Evolutionary conservation across 2,329 filamentous ascomycete genomes (phyloP).

Genomic region (Dactylonectria macrodidyma): DNA sequence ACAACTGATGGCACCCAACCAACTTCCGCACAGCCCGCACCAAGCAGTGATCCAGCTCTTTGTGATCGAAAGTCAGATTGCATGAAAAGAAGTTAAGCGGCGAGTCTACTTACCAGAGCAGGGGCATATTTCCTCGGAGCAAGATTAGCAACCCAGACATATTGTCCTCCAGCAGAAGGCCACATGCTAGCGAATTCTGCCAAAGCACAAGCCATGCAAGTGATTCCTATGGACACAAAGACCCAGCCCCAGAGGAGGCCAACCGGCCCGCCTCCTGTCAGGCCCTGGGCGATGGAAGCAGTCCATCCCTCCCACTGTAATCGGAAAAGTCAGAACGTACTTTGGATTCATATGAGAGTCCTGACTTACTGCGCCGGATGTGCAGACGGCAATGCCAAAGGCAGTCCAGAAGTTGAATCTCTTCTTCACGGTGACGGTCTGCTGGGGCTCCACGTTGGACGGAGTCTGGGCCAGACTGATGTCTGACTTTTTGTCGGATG

Average conservation of each 20-base stretch:
- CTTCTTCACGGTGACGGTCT: slow-evolving; percentile 1
- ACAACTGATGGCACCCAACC: slow-evolving; percentile 10
- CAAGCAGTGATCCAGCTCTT: slow-evolving; percentile 14
- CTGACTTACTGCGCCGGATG: slow-evolving; percentile 7
- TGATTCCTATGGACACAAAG: slow-evolving; percentile 14
- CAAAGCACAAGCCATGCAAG: slow-evolving; percentile 10
- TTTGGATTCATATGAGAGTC: neutral
- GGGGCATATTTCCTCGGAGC: slow-evolving; percentile 9
- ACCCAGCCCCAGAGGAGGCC: slow-evolving; percentile 19
- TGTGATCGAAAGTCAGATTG: neutral
- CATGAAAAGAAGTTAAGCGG: too few species aligned
- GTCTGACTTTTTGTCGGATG: slow-evolving; percentile 12
- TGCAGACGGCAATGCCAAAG: slow-evolving; percentile 18
- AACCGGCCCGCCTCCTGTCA: slow-evolving; percentile 13
- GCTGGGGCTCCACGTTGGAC: neutral
- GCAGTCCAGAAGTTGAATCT: slow-evolving; percentile 22
- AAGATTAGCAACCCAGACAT: slow-evolving; percentile 14
- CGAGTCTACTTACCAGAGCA: neutral
- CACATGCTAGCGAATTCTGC: slow-evolving; percentile 19
- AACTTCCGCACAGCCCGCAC: slow-evolving; percentile 8
- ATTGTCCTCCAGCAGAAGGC: slow-evolving; percentile 16
- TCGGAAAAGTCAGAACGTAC: neutral
- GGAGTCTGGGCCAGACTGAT: slow-evolving; percentile 10
- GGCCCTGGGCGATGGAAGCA: slow-evolving; percentile 11
- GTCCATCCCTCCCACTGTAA: slow-evolving; percentile 18